These are phyloP conservation scores for Cyphellophora attinorum DNA, from an alignment of 2,329 filamentous ascomycete genomes.

Conservation along the genomic window DNA sequence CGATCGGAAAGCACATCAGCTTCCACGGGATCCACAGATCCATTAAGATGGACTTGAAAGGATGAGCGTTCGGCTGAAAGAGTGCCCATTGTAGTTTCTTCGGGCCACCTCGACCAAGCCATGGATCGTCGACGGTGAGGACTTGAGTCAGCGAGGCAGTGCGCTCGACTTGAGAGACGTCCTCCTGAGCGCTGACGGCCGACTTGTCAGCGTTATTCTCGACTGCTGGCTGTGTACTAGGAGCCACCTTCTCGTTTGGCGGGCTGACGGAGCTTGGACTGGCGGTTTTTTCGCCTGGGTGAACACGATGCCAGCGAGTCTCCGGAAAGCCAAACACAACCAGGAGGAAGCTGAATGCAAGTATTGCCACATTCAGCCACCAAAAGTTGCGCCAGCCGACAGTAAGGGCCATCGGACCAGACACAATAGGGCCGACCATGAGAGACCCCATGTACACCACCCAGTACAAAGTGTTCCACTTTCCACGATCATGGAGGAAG, in stretches of 20 bases:
- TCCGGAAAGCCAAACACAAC: slow-evolving; percentile 54
- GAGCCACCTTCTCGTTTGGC: slow-evolving; percentile 1
- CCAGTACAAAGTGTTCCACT: slow-evolving; percentile 54
- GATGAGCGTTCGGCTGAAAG: slow-evolving; percentile 39
- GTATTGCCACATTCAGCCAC: slow-evolving; percentile 53
- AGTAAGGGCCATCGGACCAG: slow-evolving; percentile 51
- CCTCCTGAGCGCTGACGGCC: slow-evolving; percentile 6
- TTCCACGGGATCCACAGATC: slow-evolving; percentile 56
- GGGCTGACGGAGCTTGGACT: slow-evolving; percentile 1
- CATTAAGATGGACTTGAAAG: slow-evolving; percentile 33
- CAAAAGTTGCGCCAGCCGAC: slow-evolving; percentile 54
- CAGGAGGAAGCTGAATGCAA: slow-evolving; percentile 41
- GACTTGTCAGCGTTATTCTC: slow-evolving; percentile 7
- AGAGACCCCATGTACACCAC: slow-evolving; percentile 53
- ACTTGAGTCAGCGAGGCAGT: too few relatives aligned
- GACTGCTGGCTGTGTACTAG: slow-evolving; percentile 1
- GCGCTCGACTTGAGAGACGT: neutral
- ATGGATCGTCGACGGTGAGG: slow-evolving; percentile 34
- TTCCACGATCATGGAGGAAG: slow-evolving; percentile 56
- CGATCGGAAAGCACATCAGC: slow-evolving; percentile 52
- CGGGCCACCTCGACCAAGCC: slow-evolving; percentile 46
- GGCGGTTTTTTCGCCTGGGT: slow-evolving; percentile 19
- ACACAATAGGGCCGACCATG: slow-evolving; percentile 50
- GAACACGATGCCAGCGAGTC: slow-evolving; percentile 47
- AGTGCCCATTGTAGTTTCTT: slow-evolving; percentile 47